A percentile compares a stretch with the other conserved stretches of the same genome.
Conservation (phyloP, 2,329 filamentous ascomycete genomes). For the Talaromyces islandicus region DNA sequence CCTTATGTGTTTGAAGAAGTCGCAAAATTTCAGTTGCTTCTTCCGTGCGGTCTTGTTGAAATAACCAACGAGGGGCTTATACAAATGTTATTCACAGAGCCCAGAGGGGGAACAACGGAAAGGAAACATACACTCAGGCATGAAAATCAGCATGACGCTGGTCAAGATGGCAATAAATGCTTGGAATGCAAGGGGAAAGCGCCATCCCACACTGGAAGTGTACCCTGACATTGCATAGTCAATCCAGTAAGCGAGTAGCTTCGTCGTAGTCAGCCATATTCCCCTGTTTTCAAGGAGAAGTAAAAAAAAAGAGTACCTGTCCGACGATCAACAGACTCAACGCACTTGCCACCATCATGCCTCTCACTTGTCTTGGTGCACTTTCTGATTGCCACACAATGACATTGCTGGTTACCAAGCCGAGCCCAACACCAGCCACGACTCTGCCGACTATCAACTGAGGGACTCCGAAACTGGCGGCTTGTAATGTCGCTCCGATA, state of each 20-base stretch:
- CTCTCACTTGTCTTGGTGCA: conserved; percentile 12
- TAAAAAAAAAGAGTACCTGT: conserved; percentile 5
- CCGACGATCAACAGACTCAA: conserved; percentile 21
- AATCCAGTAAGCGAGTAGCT: conserved; percentile 15
- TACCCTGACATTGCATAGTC: conserved; percentile 21
- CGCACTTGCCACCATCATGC: conserved; percentile 12
- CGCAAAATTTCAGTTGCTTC: conserved; percentile 17
- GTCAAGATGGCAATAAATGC: conserved; percentile 14
- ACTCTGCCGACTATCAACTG: conserved; percentile 53
- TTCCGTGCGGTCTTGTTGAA: conserved; percentile 13
- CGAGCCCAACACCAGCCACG: conserved; percentile 47
- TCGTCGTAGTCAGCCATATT: no score
- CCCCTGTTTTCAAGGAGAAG: no score
- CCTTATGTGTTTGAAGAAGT: conserved; percentile 11
- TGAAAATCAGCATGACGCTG: conserved; percentile 12
- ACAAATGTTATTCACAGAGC: neutral
- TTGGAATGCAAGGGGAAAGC: conserved; percentile 15
- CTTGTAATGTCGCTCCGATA: conserved; percentile 55
- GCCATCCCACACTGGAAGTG: conserved; percentile 20
- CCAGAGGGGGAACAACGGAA: no score
- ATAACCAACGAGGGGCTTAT: conserved; percentile 19
- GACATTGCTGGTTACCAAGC: conserved; percentile 22
- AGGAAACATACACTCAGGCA: conserved; percentile 17
- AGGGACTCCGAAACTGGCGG: conserved; percentile 41
- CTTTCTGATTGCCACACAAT: conserved; percentile 24